Evolutionary conservation across 2,329 filamentous ascomycete genomes (phyloP), one percentile per base, ranked within the genome.

Genomic region (Hymenoscyphus occultus): DNA sequence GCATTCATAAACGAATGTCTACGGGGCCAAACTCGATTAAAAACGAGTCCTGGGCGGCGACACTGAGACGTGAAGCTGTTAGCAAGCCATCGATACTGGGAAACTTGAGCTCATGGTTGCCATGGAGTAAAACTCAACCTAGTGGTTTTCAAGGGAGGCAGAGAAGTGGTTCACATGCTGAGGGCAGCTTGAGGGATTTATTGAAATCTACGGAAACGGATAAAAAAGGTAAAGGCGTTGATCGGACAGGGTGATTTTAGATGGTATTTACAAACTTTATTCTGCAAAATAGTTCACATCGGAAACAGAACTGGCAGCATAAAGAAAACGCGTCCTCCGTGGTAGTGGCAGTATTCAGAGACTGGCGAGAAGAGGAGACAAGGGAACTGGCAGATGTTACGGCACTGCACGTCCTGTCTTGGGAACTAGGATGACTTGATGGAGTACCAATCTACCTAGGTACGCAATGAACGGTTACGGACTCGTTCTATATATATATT

Each of bases 131-230:
- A 62, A n/a, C 60, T 48, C 32, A 59, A 13, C 61, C 67, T 39
- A 10, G 63, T 67, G 54, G 68, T 70, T 35, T 61, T 64, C 68
- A 51, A 65, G 72, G 67, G 63, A 71, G 63, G 60, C 61, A 48
- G 70, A 74, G 70, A 70, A 75, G 56, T 71, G 75, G 61, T 80
- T 82, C 66, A 0, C 80, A 84, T 70, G 85, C 85, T 0, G 84
- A 86, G 72, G 83, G 84, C 1, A 86, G 81, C 62, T 76, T 88
- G 28, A 78, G 83, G 62, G 80, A 84, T 54, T 72, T 88, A 19
- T 74, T 88, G 12, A 82, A 78, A 67, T 73, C 74, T 5, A 73
- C 74, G 3, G 75, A 79, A 19, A 58, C 61, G 28, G 70, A 75
- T 51, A 68, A 62, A 39, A 77, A 75, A 62, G 74, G 74, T 16